phyloP scores from a whole-genome alignment of 371 early-diverging fungal species.

The Zychaea mexicana region DNA sequence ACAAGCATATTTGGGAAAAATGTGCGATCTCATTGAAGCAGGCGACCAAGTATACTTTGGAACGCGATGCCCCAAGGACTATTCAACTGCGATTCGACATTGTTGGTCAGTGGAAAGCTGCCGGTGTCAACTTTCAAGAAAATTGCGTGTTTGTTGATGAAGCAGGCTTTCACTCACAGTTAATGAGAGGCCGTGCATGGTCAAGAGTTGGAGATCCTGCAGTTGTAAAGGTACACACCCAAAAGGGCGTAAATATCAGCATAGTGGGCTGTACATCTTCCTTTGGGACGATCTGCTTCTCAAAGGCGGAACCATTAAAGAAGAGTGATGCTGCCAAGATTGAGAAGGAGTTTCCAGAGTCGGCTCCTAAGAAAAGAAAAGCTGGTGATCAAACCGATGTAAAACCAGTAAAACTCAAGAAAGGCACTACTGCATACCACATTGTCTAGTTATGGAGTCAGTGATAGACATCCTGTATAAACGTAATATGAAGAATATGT shows the following conservation, averaged over 20 bases:
- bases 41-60: too few relatives aligned
- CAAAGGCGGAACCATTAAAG: too few relatives aligned
- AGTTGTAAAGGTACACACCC: neutral
- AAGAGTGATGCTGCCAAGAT: too few relatives aligned
- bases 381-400: neutral
- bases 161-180: neutral
- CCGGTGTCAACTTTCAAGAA: neutral
- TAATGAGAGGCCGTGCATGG: slow-evolving; percentile 3
- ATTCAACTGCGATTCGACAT: too few relatives aligned
- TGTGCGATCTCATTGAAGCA: too few relatives aligned
- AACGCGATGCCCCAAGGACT: too few relatives aligned
- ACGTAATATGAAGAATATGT: neutral
- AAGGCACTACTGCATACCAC: neutral
- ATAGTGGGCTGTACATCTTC: slow-evolving; percentile 8
- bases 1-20: too few relatives aligned
- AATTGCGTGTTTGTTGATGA: slow-evolving; percentile 1
- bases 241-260: slow-evolving; percentile 5
- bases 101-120: too few relatives aligned
- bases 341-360: neutral
- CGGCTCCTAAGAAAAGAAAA: neutral
- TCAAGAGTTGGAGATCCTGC: slow-evolving; percentile 5
- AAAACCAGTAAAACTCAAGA: neutral
- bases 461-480: neutral
- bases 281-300: slow-evolving; percentile 1
- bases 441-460: neutral